Percentiles rank a stretch among this genome's conserved stretches.
These are phyloP conservation scores for Guillardia theta DNA, from an alignment of 78 protist species.

Conservation along the genomic window DNA sequence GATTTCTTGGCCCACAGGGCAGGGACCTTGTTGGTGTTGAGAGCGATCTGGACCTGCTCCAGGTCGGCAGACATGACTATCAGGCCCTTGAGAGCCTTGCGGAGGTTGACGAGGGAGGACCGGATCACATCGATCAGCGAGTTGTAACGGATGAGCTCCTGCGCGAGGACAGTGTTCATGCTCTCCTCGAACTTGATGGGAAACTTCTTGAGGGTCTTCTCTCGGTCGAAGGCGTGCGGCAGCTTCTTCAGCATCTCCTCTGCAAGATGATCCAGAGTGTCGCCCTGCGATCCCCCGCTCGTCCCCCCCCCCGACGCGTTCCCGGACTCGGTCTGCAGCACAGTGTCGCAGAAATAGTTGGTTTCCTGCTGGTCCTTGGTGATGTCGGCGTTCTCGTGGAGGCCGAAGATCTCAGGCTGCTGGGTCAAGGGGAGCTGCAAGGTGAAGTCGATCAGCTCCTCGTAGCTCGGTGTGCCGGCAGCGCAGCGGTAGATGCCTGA, in stretches of 20 bases:
- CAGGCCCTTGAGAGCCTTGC: conserved; percentile 72
- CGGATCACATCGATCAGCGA: conserved; percentile 26
- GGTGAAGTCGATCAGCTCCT: conserved; percentile 29
- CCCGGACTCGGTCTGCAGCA: conserved; percentile 36
- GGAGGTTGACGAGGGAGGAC: conserved; percentile 36
- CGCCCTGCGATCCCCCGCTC: conserved; percentile 28
- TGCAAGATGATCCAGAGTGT: conserved; percentile 25
- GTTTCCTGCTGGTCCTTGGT: conserved; percentile 60
- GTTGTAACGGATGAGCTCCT: conserved; percentile 73
- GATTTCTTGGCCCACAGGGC: conserved; percentile 39
- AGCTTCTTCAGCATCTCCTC: conserved; percentile 49
- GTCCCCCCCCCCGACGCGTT: not conserved
- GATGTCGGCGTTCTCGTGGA: conserved; percentile 78
- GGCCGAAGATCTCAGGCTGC: conserved; percentile 77
- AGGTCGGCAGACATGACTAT: conserved; percentile 70
- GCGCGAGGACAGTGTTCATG: conserved; percentile 76
- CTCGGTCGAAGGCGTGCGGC: conserved; percentile 62
- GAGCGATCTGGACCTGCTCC: conserved; percentile 50
- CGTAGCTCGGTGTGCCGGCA: not conserved
- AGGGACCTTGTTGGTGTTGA: conserved; percentile 31
- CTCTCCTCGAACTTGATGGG: conserved; percentile 54
- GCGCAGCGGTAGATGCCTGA: conserved; percentile 51
- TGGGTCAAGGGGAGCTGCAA: not conserved
- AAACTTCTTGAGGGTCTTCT: conserved; percentile 47
- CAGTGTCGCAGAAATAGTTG: not conserved